Evolutionary conservation across 371 early-diverging fungal genomes (phyloP).

Genomic region (Blakeslea trispora): DNA sequence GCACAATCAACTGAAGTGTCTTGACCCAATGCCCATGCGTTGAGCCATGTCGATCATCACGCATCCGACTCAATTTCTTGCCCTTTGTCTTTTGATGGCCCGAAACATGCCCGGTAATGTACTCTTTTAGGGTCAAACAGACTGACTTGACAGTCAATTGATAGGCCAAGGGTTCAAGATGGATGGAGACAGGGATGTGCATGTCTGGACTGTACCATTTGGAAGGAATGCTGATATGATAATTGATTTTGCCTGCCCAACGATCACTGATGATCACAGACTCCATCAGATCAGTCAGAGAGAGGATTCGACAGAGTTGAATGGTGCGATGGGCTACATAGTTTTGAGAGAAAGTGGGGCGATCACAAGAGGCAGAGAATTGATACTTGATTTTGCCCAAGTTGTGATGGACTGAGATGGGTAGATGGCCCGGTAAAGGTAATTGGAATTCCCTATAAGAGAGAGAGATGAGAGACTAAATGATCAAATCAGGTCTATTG

Average conservation of each 20-base stretch:
- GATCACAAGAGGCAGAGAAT: slow-evolving; percentile 39
- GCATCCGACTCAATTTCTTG: slow-evolving; percentile 21
- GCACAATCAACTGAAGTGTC: slow-evolving; percentile 30
- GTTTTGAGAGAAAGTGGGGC: slow-evolving; percentile 36
- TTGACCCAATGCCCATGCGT: slow-evolving; percentile 19
- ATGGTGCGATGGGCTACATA: slow-evolving; percentile 22
- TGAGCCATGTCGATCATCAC: slow-evolving; percentile 30
- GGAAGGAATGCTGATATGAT: slow-evolving; percentile 30
- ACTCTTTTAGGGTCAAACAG: slow-evolving; percentile 31
- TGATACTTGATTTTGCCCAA: slow-evolving; percentile 30
- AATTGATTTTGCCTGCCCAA: slow-evolving; percentile 34
- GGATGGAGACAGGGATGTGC: slow-evolving; percentile 28
- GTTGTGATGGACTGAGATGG: slow-evolving; percentile 37
- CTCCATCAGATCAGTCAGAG: slow-evolving; percentile 12
- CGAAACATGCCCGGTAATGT: slow-evolving; percentile 16
- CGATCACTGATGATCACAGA: slow-evolving; percentile 25
- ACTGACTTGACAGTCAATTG: slow-evolving; percentile 27
- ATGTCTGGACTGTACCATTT: slow-evolving; percentile 19
- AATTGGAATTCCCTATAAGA: slow-evolving; percentile 37
- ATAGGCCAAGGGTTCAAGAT: slow-evolving; percentile 23
- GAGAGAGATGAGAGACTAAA: no score
- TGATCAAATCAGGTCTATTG: no score
- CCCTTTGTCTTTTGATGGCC: slow-evolving; percentile 22
- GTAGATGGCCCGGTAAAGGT: slow-evolving; percentile 41
- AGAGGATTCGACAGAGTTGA: slow-evolving; percentile 4